Percentiles rank a stretch among this genome's conserved stretches.
phyloP scores from a whole-genome alignment of 495 filamentous ascomycete genomes.

The Penicillium cinerascens region DNA sequence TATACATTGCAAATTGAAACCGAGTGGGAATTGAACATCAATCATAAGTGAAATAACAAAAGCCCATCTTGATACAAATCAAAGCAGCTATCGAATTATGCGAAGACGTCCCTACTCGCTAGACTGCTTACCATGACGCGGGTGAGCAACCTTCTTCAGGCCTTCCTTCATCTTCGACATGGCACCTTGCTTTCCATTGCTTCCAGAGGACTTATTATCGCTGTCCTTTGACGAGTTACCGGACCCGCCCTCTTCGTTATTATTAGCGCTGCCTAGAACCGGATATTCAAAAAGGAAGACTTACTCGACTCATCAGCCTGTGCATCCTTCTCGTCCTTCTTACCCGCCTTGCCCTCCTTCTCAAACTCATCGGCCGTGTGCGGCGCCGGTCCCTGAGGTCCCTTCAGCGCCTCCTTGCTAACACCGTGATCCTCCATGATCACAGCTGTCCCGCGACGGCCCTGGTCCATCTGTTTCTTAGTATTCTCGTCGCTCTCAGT shows the following conservation, averaged over 20 bases:
- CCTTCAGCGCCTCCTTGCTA: constrained; percentile 36
- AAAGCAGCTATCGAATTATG: background rate
- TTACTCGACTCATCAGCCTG: constrained; percentile 1
- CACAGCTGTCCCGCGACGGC: background rate
- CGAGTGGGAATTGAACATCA: background rate
- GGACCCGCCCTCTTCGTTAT: background rate
- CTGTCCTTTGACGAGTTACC: constrained; percentile 1
- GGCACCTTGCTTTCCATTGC: constrained; percentile 15
- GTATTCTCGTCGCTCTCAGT: background rate
- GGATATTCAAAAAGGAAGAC: background rate
- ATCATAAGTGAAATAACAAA: background rate
- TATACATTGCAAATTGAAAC: constrained; percentile 4
- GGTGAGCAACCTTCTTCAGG: constrained; percentile 28
- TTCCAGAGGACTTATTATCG: constrained; percentile 4
- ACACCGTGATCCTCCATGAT: constrained; percentile 5
- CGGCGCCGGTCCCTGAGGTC: constrained; percentile 29
- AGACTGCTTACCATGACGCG: constrained; percentile 1
- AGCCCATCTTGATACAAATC: background rate
- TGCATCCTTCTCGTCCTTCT: constrained; percentile 6
- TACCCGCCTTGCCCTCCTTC: too few relatives aligned
- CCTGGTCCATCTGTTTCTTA: background rate
- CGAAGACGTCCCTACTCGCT: background rate
- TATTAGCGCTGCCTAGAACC: background rate
- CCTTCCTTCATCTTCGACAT: constrained; percentile 33
- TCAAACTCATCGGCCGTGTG: constrained; percentile 28